Evolutionary conservation across 208 protist genomes (phyloP), one percentile per base, ranked within the genome.

Genomic region (Crithidia sp.): DNA sequence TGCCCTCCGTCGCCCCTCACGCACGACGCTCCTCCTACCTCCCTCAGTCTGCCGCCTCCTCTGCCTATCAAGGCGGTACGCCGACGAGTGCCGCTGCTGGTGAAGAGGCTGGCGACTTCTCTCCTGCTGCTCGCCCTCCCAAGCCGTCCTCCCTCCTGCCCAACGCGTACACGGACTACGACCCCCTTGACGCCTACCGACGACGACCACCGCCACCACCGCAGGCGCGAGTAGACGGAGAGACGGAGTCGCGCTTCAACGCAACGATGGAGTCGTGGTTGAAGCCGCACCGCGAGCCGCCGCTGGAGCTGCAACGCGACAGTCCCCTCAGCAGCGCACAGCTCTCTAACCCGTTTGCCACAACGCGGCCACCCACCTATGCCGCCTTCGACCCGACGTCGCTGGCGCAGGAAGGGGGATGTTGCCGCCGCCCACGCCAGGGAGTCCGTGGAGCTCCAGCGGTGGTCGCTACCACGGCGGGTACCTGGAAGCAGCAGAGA

Each of bases 191-290:
- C 7, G 63, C 61, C 40, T 70, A 76, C 39, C 63, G 71, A 39
- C 63, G 71, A 14, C 62, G 55, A 8, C 12, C 55, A 10, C 6
- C 61, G 14, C 19, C 41, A 2, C 14, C 60, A 44, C 44, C 17
- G 0, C 9, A 52, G 8, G 41, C 1, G 28, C 28, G 28, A 28
- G 28, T 53, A 12, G 58, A 65, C 19, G 9, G 12, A 14, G 58
- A 70, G 17, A 37, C 58, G 13, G 73, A 78, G 49, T 56, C 19
- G 14, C 73, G 66, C 49, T 67, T 72, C 54, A 56, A 67, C 45
- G 45, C 49, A 28, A 78, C 65, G 12, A 78, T 78, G 56, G 73
- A 78, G 41, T 72, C 73, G 62, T 78, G 73, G 73, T 44, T 78
- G 7, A 63, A 55, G 36, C 64, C 64, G 9, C 40, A 54, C 3